Base-by-base conservation (phyloP, 2,329 filamentous ascomycete genomes). In the Aschersonia sp. region DNA sequence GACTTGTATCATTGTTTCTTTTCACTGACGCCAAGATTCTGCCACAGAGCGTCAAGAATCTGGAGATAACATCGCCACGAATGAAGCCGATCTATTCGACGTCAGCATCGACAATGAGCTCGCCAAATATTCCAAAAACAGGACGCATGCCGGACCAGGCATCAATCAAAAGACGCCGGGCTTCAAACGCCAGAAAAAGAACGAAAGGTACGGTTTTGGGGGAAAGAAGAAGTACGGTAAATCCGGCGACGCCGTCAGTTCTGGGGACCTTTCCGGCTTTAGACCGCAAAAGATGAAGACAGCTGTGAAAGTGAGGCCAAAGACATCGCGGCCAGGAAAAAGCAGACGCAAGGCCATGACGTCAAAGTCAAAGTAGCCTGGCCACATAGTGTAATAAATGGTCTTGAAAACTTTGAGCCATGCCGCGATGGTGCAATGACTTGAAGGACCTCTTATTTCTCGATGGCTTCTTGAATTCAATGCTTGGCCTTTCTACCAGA, bases 211-310 rank as follows among this genome's bases (percentile, higher is more conserved):
- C 63, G 92, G 92, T 30, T 95, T 90, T 60, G 92, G 92, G 51
- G 92, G 92, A 57, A 96, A 95, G 79, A 98, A 98, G 76, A 76
- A 84, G 48, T 81, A 88, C 63, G 68, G 75, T 49, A 98, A 98
- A 78, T 95, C 88, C 51, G 87, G 87, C 56, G 89, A 96, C 66
- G 88, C 89, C 45, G 62, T 76, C 52, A 94, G 86, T 54, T 88
- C 81, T 44, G 83, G 79, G 51, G 92, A 98, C 63, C 68, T 94
- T 56, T 79, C 79, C 52, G 79, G 78, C 1, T 97, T 94, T 70
- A 88, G 83, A 47, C 75, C 74, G 39, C 87, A 83, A 72, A 85
- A 58, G 68, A 95, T 95, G 87, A 95, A 94, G 74, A 73, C 69
- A 12, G 60, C 63, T 14, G 56, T 61, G 30, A 22, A 9, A 43